Evolutionary conservation across 1,284 basidiomycete genomes (phyloP).

Genomic region (Porodaedalea pini): DNA sequence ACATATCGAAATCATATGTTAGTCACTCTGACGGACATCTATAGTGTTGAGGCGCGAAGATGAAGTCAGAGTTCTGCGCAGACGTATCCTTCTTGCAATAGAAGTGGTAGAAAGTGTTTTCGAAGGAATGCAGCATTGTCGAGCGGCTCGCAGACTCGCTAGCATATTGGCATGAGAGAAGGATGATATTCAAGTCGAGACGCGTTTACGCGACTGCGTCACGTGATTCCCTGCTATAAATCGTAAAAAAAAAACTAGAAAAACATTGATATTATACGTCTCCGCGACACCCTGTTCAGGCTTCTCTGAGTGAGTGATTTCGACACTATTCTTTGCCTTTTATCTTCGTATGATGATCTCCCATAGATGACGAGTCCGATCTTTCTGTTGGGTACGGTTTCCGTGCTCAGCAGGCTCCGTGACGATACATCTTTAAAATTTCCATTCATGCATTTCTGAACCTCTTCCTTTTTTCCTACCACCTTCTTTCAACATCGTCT

Average conservation of each 20-base stretch:
- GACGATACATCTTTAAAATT: slow-evolving; percentile 58
- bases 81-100: neutral
- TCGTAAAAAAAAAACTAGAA: neutral
- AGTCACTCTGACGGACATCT: slow-evolving; percentile 5
- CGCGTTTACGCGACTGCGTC: neutral
- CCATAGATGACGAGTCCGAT: slow-evolving; percentile 91
- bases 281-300: neutral
- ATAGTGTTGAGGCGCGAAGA: slow-evolving; percentile 3
- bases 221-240: neutral
- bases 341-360: slow-evolving; percentile 53
- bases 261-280: neutral
- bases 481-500: slow-evolving; percentile 15
- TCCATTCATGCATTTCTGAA: slow-evolving; percentile 92
- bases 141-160: neutral
- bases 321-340: slow-evolving; percentile 17
- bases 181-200: neutral
- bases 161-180: neutral
- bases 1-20: neutral
- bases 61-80: neutral
- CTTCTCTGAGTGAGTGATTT: slow-evolving; percentile 18
- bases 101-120: no score
- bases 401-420: slow-evolving; percentile 47
- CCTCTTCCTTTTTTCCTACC: slow-evolving; percentile 27
- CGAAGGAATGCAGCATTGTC: no score
- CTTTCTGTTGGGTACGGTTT: slow-evolving; percentile 49